Percentiles rank a stretch among this genome's conserved stretches.
These are phyloP conservation scores for Barbatosphaeria neglecta DNA, from an alignment of 495 filamentous ascomycete genomes.

Conservation along the genomic window DNA sequence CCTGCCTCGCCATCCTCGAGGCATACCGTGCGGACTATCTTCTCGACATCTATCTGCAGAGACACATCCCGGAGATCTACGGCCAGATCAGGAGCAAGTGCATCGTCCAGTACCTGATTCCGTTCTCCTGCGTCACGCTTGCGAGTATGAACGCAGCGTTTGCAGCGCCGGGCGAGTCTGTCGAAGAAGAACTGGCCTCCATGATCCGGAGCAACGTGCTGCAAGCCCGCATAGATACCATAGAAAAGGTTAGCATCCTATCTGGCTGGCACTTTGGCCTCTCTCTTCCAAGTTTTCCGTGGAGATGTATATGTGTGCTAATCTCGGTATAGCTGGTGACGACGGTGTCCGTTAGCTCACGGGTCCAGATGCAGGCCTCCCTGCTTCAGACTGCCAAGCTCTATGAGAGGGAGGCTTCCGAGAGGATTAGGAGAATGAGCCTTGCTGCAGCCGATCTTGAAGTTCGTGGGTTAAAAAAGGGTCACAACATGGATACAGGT, in stretches of 20 bases:
- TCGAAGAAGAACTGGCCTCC: conserved; percentile 62
- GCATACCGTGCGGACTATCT: conserved; percentile 73
- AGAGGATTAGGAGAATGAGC: conserved; percentile 65
- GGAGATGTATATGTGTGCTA: conserved; percentile 2
- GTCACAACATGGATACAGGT: not conserved
- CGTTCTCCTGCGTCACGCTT: conserved; percentile 65
- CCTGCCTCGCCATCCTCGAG: conserved; percentile 72
- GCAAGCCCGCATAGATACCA: conserved; percentile 73
- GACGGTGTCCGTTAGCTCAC: conserved; percentile 50
- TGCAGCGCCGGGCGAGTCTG: conserved; percentile 37
- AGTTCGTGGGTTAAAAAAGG: conserved; percentile 33
- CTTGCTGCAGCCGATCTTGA: conserved; percentile 65
- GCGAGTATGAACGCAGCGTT: conserved; percentile 60
- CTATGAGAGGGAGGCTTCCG: conserved; percentile 61
- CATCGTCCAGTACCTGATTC: conserved; percentile 81
- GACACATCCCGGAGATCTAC: conserved; percentile 59
- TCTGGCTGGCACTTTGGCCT: not conserved
- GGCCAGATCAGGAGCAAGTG: conserved; percentile 70
- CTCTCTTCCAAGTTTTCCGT: no score
- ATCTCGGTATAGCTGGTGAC: conserved; percentile 47
- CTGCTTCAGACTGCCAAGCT: conserved; percentile 54
- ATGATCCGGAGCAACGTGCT: conserved; percentile 66
- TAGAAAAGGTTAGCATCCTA: conserved; percentile 47
- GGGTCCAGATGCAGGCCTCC: conserved; percentile 53
- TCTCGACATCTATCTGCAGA: conserved; percentile 78